Evolutionary conservation across 129 eudicot species (phyloP).

Genomic region (Smallanthus sonchifolius): DNA sequence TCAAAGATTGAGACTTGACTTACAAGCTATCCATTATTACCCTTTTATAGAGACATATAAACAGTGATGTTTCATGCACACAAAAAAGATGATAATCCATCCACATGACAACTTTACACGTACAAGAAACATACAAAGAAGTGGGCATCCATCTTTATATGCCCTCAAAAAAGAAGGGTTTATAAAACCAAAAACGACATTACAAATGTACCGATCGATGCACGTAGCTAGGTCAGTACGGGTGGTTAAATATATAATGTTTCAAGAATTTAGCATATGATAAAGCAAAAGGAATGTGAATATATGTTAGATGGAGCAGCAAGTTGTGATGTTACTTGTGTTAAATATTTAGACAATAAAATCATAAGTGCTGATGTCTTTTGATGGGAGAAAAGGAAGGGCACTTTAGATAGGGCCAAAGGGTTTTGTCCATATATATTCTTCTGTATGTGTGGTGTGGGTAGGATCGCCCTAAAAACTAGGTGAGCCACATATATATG

Average conservation of each 20-base stretch:
- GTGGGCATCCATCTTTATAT: conserved; percentile 30
- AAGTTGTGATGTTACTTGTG: conserved; percentile 38
- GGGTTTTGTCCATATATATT: conserved; percentile 14
- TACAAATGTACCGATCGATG: conserved; percentile 2
- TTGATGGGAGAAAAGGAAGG: conserved; percentile 34
- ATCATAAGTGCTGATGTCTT: conserved; percentile 25
- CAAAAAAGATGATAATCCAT: conserved; percentile 9
- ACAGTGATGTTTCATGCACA: conserved; percentile 21
- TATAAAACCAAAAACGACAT: conserved; percentile 21
- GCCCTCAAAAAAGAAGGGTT: conserved; percentile 24
- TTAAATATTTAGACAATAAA: conserved; percentile 39
- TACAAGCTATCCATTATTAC: conserved; percentile 20
- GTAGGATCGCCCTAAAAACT: background rate
- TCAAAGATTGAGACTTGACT: conserved; percentile 23
- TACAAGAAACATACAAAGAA: conserved; percentile 13
- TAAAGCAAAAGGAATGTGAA: conserved; percentile 31
- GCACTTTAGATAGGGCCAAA: conserved; percentile 27
- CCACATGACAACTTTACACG: conserved; percentile 32
- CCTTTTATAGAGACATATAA: conserved; percentile 12
- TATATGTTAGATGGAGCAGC: conserved; percentile 20
- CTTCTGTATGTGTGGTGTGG: background rate
- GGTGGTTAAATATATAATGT: conserved; percentile 19
- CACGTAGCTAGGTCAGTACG: conserved; percentile 21
- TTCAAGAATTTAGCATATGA: conserved; percentile 30
- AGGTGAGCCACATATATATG: conserved; percentile 7